Evolutionary conservation across 2,329 filamentous ascomycete genomes (phyloP).

Genomic region (Colletotrichum scovillei): DNA sequence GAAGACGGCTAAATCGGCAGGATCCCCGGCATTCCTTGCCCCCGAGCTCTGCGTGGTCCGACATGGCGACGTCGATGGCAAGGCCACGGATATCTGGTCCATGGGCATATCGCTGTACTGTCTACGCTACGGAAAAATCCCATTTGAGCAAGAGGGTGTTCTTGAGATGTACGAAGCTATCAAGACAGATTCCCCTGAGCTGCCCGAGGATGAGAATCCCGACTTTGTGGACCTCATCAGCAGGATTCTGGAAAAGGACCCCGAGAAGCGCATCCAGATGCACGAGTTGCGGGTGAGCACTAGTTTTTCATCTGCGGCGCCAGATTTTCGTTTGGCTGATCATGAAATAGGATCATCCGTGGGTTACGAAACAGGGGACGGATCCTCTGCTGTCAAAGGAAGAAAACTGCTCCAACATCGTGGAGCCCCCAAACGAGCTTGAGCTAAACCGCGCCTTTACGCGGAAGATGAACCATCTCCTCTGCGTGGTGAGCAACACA

Average conservation of each 20-base stretch:
- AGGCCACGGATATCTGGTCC: slow-evolving; percentile 95
- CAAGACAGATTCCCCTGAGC: slow-evolving; percentile 72
- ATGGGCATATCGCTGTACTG: slow-evolving; percentile 98
- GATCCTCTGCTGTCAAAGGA: slow-evolving; percentile 84
- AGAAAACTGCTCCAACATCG: slow-evolving; percentile 85
- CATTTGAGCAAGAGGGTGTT: slow-evolving; percentile 83
- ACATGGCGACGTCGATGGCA: slow-evolving; percentile 89
- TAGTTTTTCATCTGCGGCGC: no score
- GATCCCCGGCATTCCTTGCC: slow-evolving; percentile 93
- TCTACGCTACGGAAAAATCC: slow-evolving; percentile 86
- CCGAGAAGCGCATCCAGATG: slow-evolving; percentile 85
- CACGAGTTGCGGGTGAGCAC: slow-evolving; percentile 78
- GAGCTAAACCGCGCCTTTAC: slow-evolving; percentile 94
- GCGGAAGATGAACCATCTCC: slow-evolving; percentile 84
- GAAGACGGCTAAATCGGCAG: slow-evolving; percentile 92
- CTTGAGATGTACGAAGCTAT: slow-evolving; percentile 93
- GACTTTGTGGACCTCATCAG: slow-evolving; percentile 80
- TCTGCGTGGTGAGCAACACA: slow-evolving; percentile 76
- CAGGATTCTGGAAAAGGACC: slow-evolving; percentile 85
- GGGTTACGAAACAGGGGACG: slow-evolving; percentile 85
- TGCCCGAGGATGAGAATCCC: slow-evolving; percentile 73
- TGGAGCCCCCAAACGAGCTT: slow-evolving; percentile 88
- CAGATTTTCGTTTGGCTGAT: neutral
- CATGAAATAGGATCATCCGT: slow-evolving; percentile 79
- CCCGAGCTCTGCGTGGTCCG: slow-evolving; percentile 90